phyloP scores from a whole-genome alignment of 163 green algal genomes.

The Chlamydomonas reinhardtii region DNA sequence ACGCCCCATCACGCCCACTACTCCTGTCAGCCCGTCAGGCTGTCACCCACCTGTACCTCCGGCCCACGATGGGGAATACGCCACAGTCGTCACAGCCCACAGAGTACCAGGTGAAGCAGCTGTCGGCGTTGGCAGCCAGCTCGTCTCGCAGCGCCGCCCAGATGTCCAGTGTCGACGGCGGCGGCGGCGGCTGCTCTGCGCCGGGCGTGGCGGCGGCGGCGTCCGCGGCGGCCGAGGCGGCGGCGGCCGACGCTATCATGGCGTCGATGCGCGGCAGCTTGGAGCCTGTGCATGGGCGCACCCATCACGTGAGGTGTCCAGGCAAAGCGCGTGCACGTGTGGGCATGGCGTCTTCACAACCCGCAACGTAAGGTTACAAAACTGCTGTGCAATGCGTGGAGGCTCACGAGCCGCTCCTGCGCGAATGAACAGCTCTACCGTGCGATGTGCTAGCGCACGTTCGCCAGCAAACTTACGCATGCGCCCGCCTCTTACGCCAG shows the following conservation, averaged over 20 bases:
- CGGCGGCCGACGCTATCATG: not conserved
- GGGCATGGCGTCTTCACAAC: too few relatives aligned
- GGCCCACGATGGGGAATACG: slow-evolving; percentile 39
- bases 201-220: not conserved
- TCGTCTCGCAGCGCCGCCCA: slow-evolving; percentile 12
- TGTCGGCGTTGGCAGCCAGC: slow-evolving; percentile 1
- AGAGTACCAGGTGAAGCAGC: slow-evolving; percentile 36
- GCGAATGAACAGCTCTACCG: too few relatives aligned
- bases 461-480: too few relatives aligned
- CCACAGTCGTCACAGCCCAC: slow-evolving; percentile 53
- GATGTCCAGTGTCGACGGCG: slow-evolving; percentile 1
- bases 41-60: slow-evolving; percentile 43
- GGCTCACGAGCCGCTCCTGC: too few relatives aligned
- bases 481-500: too few relatives aligned
- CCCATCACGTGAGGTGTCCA: too few relatives aligned
- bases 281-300: slow-evolving; percentile 1
- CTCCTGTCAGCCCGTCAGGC: too few relatives aligned
- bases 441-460: too few relatives aligned
- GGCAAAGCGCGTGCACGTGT: too few relatives aligned
- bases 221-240: not conserved
- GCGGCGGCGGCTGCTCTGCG: not conserved
- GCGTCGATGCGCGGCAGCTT: slow-evolving; percentile 36
- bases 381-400: too few relatives aligned
- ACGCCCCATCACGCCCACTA: too few relatives aligned
- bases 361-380: too few relatives aligned